Evolutionary conservation across 495 filamentous ascomycete genomes (phyloP), one percentile per base, ranked within the genome.

Genomic region (Evansstolkia leycettana): DNA sequence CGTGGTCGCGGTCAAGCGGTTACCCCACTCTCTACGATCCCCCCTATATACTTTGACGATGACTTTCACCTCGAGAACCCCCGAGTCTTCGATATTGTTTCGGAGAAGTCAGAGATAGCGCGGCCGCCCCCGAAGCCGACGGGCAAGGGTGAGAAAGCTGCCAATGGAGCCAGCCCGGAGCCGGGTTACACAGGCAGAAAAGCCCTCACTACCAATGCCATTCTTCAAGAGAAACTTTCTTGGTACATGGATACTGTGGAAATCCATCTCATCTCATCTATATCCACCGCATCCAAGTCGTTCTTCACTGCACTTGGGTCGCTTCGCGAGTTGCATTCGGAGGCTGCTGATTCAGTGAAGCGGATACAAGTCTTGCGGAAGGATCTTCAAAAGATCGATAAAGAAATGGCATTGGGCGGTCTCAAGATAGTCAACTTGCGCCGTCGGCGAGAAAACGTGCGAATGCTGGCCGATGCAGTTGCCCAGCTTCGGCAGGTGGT

Each of bases 161-260:
- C 65, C 11, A 88, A 84, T 60, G 82, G 80, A n/a, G 64, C 66
- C 17, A 57, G 65, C 1, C 40, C 60, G 3, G 74, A 71, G 17
- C 80, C 84, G 1, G 54, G 54, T 7, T 47, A 50, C 6, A 55
- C 52, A 9, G 68, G 66, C 19, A 71, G 90, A 28, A 95, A 94
- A 55, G 84, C 82, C 11, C 67, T 98, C 3, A 88, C 92, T 23
- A 94, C 87, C 0, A 99, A 99, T 60, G 90, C 90, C 1, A 96
- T 99, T 30, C 60, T 99, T n/a, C 90, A 99, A 52, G 90, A 99
- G 50, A 99, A 99, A 52, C 68, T 99, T 2, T 95, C 89, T 1
- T 99, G 90, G 90, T 99, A 99, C 47, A 95, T 99, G 90, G 90
- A 99, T 52, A 99, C 92, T 0, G 83, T 99, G 13, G 90, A 99